Percentiles rank a stretch among this genome's conserved stretches.
phyloP scores from a whole-genome alignment of 345 rosid genomes.

The Eucalyptus albens region DNA sequence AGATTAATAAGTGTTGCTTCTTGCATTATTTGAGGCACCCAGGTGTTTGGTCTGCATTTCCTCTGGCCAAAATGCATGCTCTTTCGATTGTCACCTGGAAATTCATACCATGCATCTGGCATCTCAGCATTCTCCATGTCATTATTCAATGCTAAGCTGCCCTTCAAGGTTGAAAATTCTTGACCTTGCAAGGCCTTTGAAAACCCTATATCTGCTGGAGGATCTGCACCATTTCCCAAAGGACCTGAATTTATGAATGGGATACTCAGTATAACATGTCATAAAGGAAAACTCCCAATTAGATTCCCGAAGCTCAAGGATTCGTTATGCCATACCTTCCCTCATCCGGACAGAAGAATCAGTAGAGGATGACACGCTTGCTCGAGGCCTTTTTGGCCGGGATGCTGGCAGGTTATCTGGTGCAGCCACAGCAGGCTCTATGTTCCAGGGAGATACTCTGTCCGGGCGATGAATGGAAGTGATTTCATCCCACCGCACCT shows the following conservation, averaged over 20 bases:
- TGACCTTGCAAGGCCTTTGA: slow-evolving; percentile 46
- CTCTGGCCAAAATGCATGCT: slow-evolving; percentile 9
- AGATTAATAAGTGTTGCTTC: slow-evolving; percentile 17
- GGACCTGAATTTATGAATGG: slow-evolving; percentile 8
- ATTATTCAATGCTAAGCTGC: slow-evolving; percentile 12
- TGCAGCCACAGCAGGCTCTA: slow-evolving; percentile 31
- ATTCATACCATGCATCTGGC: slow-evolving; percentile 9
- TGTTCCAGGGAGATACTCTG: slow-evolving; percentile 48
- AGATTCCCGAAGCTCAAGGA: not conserved
- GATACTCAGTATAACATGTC: not conserved
- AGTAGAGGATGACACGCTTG: slow-evolving; percentile 11
- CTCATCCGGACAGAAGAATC: slow-evolving; percentile 23
- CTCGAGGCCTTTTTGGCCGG: slow-evolving; percentile 31
- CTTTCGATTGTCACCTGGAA: slow-evolving; percentile 9
- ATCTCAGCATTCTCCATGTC: slow-evolving; percentile 13
- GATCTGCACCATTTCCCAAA: slow-evolving; percentile 20
- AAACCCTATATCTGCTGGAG: slow-evolving; percentile 18
- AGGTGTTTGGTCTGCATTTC: slow-evolving; percentile 7
- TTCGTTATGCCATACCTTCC: slow-evolving; percentile 12
- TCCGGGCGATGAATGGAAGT: slow-evolving; percentile 30
- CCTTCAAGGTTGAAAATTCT: slow-evolving; percentile 25
- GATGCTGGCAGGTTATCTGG: slow-evolving; percentile 25
- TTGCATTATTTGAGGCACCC: slow-evolving; percentile 5
- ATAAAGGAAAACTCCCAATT: not conserved
- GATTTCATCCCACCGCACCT: slow-evolving; percentile 53